These are phyloP conservation scores for Trypethelium eluteriae DNA, from an alignment of 495 filamentous ascomycete species.

Conservation along the genomic window DNA sequence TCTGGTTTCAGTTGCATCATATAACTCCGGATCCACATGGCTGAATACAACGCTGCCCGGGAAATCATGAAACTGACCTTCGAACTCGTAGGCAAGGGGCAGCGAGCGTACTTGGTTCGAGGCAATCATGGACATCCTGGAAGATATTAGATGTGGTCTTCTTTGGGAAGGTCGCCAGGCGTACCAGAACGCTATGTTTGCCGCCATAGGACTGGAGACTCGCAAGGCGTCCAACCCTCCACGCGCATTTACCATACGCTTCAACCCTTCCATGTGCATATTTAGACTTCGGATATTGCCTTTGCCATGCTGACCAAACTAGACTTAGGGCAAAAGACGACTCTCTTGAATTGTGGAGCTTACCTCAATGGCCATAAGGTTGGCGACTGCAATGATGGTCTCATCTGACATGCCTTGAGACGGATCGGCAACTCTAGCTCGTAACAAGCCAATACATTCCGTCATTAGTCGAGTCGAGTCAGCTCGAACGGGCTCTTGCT, in stretches of 20 bases:
- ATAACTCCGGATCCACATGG: not conserved
- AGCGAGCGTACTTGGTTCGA: conserved; percentile 19
- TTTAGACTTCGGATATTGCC: not conserved
- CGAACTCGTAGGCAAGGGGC: conserved; percentile 17
- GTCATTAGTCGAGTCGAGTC: conserved; percentile 16
- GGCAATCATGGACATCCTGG: conserved; percentile 19
- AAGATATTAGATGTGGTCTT: not conserved
- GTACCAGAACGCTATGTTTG: conserved; percentile 22
- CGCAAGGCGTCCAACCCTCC: conserved; percentile 21
- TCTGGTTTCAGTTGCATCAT: conserved; percentile 5
- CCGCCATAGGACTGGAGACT: conserved; percentile 17
- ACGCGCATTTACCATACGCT: conserved; percentile 18
- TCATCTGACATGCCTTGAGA: conserved; percentile 12
- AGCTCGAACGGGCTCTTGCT: conserved; percentile 3
- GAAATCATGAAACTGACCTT: conserved; percentile 14
- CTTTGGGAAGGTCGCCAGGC: not conserved
- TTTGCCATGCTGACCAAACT: not conserved
- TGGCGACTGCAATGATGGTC: conserved; percentile 19
- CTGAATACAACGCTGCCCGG: conserved; percentile 12
- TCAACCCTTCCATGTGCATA: conserved; percentile 19
- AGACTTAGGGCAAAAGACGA: not conserved
- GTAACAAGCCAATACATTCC: conserved; percentile 16
- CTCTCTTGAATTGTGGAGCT: not conserved
- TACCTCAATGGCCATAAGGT: conserved; percentile 19
- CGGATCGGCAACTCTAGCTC: conserved; percentile 14